Base-by-base conservation (phyloP, 2,329 filamentous ascomycete species). In the Microsporum canis region DNA sequence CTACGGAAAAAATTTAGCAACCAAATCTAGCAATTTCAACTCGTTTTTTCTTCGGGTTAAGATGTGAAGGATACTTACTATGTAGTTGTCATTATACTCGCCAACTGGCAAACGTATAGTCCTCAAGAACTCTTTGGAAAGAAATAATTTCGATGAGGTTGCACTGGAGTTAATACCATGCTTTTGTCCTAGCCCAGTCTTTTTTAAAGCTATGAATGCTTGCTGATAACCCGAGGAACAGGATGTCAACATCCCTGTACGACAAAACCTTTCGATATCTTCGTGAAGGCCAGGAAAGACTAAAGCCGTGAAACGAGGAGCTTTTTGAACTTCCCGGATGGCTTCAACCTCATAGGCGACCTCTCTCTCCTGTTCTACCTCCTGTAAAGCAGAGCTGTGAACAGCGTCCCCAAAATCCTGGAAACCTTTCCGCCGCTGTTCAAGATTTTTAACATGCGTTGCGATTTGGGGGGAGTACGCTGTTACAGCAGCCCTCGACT, bases 361-460 rank as follows among this genome's bases (percentile, higher is more conserved):
- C 63, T 87, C 83, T 14, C 83, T 73, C 64, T 86, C 82, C 62
- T 77, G 75, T 57, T 79, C 76, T 1, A 80, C 84, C 60, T 88
- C 85, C 56, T 86, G 78, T 0, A 88, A 69, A 0, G 81, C 79
- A 0, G 80, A 80, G 0, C 73, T 75, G 58, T 79, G 73, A 2
- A 77, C 69, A 0, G 74, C 76, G 1, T 76, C 73, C 0, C 78
- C 78, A 1, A 69, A 69, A 33, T 80, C 78, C 41, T 80, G 73
- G 14, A 76, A 76, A 0, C 63, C 65, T 36, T 71, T 72, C 34
- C 70, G 67, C 3, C 70, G 69, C 0, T 55, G 61, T 5, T 73
- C 68, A 0, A 82, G 71, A 3, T 74, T 66, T 1, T 71, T 64
- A 8, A 74, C 68, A 43, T 73, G 72, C 3, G 14, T 47, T 2